Conservation (phyloP, 225 moss, liverwort and hornwort genomes). For the Ulota crispa region DNA sequence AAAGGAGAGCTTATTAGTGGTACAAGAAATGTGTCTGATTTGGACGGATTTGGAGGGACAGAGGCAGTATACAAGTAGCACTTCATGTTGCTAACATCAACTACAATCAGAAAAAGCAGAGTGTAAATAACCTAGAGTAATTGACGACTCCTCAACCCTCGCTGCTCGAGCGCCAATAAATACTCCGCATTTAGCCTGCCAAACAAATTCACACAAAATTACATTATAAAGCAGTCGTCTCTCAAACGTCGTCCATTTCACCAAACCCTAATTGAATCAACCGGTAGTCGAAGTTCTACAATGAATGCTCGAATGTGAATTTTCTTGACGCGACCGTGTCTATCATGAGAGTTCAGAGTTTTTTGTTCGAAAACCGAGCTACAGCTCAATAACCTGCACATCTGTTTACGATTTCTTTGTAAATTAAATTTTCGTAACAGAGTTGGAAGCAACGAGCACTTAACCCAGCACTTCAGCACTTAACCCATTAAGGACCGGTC, state of each 20-base stretch:
- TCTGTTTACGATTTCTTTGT: not conserved
- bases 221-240: not conserved
- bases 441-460: not conserved
- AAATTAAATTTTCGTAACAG: not conserved
- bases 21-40: no score
- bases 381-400: not conserved
- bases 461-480: no score
- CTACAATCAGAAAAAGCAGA: not conserved
- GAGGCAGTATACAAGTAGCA: not conserved
- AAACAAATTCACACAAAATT: not conserved
- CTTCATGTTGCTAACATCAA: not conserved
- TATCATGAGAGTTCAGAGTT: not conserved
- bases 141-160: constrained; percentile 7
- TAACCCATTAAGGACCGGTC: no score
- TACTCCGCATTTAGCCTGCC: constrained; percentile 12
- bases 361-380: not conserved
- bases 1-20: no score
- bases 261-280: not conserved
- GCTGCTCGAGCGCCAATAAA: not conserved
- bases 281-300: not conserved
- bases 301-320: not conserved
- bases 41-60: no score
- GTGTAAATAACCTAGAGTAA: constrained; percentile 10
- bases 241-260: not conserved
- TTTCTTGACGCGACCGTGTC: not conserved